Conservation (phyloP, 2,329 filamentous ascomycete species). For the Alternaria postmessia region DNA sequence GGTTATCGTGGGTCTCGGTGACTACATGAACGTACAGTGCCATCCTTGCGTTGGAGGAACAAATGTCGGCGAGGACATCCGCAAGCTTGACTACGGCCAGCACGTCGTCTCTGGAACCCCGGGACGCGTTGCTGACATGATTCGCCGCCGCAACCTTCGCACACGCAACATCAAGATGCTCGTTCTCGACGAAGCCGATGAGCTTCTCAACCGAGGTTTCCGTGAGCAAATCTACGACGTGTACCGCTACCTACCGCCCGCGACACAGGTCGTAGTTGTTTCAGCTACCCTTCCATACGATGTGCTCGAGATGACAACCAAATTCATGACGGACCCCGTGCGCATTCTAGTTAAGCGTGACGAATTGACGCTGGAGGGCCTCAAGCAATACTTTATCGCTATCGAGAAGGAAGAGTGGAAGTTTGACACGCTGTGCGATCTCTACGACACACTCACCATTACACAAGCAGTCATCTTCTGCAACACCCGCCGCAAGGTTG, state of each 20-base stretch:
- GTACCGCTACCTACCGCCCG: constrained; percentile 93
- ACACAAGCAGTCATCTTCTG: constrained; percentile 99
- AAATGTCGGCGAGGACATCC: constrained; percentile 96
- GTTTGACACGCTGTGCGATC: constrained; percentile 96
- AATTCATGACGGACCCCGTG: constrained; percentile 99
- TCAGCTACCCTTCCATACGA: constrained; percentile 97
- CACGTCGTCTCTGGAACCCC: constrained; percentile 98
- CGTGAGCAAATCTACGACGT: constrained; percentile 99
- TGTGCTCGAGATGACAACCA: constrained; percentile 98
- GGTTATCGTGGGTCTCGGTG: constrained; percentile 98
- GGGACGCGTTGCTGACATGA: constrained; percentile 92
- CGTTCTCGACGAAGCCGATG: constrained; percentile 78
- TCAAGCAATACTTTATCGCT: constrained; percentile 99
- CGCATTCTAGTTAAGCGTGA: constrained; percentile 98
- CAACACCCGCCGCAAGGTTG: constrained; percentile 98
- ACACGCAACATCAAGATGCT: constrained; percentile 82
- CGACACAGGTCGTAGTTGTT: constrained; percentile 97
- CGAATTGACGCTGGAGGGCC: constrained; percentile 93
- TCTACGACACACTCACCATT: constrained; percentile 98
- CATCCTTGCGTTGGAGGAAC: constrained; percentile 98
- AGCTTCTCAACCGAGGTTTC: constrained; percentile 91
- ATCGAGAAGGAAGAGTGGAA: constrained; percentile 99
- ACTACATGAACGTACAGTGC: constrained; percentile 99
- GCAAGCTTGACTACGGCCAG: constrained; percentile 95
- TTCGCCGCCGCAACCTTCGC: constrained; percentile 74